Evolutionary conservation across 2,329 filamentous ascomycete species (phyloP).

Genomic region (Epicoccum sorghinum): DNA sequence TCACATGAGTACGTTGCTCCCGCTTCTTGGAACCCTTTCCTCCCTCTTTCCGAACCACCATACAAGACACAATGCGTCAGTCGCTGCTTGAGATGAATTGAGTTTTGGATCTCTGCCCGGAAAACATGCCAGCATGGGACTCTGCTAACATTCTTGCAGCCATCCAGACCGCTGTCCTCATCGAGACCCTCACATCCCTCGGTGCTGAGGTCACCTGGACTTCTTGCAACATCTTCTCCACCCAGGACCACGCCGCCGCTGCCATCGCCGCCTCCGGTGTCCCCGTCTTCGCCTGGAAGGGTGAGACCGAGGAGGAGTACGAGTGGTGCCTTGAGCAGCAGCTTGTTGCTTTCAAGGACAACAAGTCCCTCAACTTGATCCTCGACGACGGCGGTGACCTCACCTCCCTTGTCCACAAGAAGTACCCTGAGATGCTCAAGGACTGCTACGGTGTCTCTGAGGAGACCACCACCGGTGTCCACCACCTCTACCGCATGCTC

Average conservation of each 20-base stretch:
- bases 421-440: conserved; percentile 98
- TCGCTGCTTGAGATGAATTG: neutral
- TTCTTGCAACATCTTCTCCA: conserved; percentile 99
- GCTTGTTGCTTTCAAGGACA: conserved; percentile 94
- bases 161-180: conserved; percentile 98
- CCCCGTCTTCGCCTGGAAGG: conserved; percentile 83
- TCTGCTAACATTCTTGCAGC: conserved; percentile 52
- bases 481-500: conserved; percentile 98
- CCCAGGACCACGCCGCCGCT: conserved; percentile 96
- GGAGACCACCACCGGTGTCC: conserved; percentile 99
- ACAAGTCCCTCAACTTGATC: conserved; percentile 96
- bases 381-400: conserved; percentile 98
- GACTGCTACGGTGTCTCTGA: conserved; percentile 98
- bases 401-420: conserved; percentile 93
- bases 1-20: conserved; percentile 78
- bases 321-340: conserved; percentile 99
- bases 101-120: neutral
- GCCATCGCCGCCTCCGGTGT: conserved; percentile 94
- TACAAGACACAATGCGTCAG: neutral
- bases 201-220: conserved; percentile 99
- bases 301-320: conserved; percentile 99
- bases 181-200: conserved; percentile 93
- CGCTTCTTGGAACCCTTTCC: neutral
- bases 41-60: conserved; percentile 9
- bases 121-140: conserved; percentile 10